Evolutionary conservation across 2,329 filamentous ascomycete species (phyloP).

Genomic region (Thermochaetoides dissita): DNA sequence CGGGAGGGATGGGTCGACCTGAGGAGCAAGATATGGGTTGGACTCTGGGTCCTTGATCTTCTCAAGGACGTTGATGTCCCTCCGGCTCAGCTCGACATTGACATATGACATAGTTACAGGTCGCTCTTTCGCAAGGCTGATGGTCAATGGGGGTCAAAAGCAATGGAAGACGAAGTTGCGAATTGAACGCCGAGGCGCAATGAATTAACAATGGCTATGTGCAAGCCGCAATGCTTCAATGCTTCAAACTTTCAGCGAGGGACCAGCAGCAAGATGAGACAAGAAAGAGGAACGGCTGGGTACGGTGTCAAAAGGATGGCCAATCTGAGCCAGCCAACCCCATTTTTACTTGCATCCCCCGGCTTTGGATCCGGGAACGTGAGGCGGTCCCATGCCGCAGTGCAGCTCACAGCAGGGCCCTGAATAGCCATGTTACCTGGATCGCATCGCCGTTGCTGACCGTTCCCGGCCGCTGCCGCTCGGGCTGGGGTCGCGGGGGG

Average conservation of each 20-base stretch:
- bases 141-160: no score
- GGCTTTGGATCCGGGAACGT: slow-evolving; percentile 3
- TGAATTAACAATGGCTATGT: no score
- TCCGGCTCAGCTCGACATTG: slow-evolving; percentile 32
- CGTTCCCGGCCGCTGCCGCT: background rate
- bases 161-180: no score
- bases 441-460: slow-evolving; percentile 7
- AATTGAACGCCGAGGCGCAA: no score
- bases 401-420: background rate
- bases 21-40: slow-evolving; percentile 38
- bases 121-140: background rate
- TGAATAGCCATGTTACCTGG: no score
- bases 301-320: background rate
- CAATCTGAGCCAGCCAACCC: slow-evolving; percentile 1
- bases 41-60: slow-evolving; percentile 56
- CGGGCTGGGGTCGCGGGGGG: no score
- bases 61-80: slow-evolving; percentile 48
- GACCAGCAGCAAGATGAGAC: no score
- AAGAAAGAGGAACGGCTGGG: background rate
- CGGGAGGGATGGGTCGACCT: slow-evolving; percentile 39
- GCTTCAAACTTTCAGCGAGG: no score
- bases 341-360: slow-evolving; percentile 4
- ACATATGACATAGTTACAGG: slow-evolving; percentile 29
- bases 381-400: slow-evolving; percentile 7
- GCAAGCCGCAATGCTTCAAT: no score